phyloP scores from a whole-genome alignment of 2,329 filamentous ascomycete genomes.

The Ophiognomonia clavigignenti-juglandacearum region DNA sequence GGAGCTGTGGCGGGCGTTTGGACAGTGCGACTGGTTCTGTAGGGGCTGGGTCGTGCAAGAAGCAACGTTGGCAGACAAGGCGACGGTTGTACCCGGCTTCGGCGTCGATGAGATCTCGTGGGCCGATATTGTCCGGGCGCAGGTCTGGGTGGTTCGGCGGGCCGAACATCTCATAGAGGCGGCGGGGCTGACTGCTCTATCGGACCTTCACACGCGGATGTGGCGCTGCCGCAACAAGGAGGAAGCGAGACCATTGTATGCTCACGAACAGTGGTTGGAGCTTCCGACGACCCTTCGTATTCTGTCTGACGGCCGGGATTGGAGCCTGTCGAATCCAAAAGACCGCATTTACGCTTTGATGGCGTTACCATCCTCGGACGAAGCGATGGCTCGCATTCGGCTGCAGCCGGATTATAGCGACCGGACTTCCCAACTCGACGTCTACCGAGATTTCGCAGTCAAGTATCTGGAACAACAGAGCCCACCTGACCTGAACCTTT shows the following conservation, averaged over 20 bases:
- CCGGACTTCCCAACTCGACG: background rate
- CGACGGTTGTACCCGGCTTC: background rate
- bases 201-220: background rate
- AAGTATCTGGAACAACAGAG: background rate
- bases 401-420: background rate
- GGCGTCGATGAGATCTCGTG: background rate
- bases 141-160: background rate
- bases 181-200: too few relatives aligned
- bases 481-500: background rate
- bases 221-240: background rate
- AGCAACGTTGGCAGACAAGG: background rate
- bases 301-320: background rate
- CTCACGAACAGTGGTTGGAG: background rate
- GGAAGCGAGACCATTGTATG: background rate
- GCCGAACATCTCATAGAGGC: too few relatives aligned
- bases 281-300: background rate
- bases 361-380: too few relatives aligned
- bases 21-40: background rate
- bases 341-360: constrained; percentile 7
- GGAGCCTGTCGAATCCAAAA: background rate
- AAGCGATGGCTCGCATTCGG: too few relatives aligned
- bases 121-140: background rate
- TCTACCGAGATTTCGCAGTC: background rate
- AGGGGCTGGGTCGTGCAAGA: background rate
- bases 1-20: background rate